Base-by-base conservation (phyloP, 129 eudicot species). In the Escallonia herrerae region DNA sequence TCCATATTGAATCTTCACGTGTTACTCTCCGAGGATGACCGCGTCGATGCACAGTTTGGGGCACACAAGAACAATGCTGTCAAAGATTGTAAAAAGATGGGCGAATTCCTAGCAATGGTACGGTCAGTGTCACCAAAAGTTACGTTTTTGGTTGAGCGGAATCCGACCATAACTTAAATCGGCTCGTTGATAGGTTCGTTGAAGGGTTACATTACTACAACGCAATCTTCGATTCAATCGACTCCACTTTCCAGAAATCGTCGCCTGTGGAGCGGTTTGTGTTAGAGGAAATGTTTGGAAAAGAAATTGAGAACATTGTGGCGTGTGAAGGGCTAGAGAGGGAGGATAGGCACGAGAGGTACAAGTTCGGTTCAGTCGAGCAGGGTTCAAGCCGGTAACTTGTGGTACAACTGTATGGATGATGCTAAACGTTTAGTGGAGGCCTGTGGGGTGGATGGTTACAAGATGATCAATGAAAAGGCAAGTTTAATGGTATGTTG, bases 271-370 rank as follows among this genome's bases (percentile, higher is more conserved):
- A 81, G 33, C 71, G 85, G 5, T 14, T 71, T 2, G 42, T 59
- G 45, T 42, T 85, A 47, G 91, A 85, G 65, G 80, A 78, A 40
- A 81, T 78, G 84, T 74, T 85, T 33, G 87, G 91, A 41, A 70
- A 67, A 51, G 87, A 81, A 60, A 81, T 85, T 7, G 80, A 53
- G 48, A 76, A 85, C 52, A 63, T 84, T 41, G 82, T 84, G 15
- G 84, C 82, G 9, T 73, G 82, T 63, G 87, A 84, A 78, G 87
- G 90, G 33, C 14, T 60, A 45, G 84, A 81, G 68, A 85, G 91
- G 65, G 72, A 58, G 42, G 91, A 78, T 56, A 81, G 91, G 60
- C 91, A 85, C 57, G 91, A 85, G 56, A 69, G 65, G 53, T 75
- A 56, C n/a, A 66, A 51, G 58, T 63, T 33, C 54, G 87, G 40